These are phyloP conservation scores for Pythium vanterpoolii DNA, from an alignment of 352 stramenopile genomes.

Conservation along the genomic window DNA sequence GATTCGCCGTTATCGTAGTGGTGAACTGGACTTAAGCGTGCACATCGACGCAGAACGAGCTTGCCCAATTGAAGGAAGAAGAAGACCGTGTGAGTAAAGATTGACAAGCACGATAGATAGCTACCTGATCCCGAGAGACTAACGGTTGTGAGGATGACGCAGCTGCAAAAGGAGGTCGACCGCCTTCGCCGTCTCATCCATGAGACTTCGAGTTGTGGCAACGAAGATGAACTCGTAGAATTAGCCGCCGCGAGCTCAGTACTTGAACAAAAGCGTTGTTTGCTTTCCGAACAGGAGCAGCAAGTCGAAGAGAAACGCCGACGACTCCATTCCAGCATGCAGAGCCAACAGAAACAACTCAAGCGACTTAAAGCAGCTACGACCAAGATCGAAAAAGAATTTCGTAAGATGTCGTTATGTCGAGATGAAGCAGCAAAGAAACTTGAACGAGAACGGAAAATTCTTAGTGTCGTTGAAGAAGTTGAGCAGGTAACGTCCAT, in stretches of 20 bases:
- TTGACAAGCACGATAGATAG: not conserved
- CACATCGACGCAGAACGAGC: constrained; percentile 5
- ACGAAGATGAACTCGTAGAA: not conserved
- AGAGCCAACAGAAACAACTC: not conserved
- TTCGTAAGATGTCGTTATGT: not conserved
- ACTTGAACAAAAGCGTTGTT: not conserved
- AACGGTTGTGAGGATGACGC: not conserved
- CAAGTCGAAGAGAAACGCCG: not conserved
- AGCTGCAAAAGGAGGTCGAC: not conserved
- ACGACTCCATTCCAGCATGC: not conserved
- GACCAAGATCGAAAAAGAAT: constrained; percentile 11
- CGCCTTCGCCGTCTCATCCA: not conserved
- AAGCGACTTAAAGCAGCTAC: constrained; percentile 10
- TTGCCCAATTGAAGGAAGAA: constrained; percentile 9
- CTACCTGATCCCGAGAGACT: not conserved
- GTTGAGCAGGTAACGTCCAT: constrained; percentile 9
- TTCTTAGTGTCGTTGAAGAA: constrained; percentile 1
- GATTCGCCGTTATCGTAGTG: not conserved
- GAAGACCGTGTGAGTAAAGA: not conserved
- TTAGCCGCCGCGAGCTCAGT: not conserved
- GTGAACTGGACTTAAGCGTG: not conserved
- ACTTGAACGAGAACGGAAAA: not conserved
- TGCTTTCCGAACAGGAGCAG: not conserved
- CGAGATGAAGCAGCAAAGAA: not conserved
- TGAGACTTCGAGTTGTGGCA: not conserved